These are phyloP conservation scores for Rhynchosporium secalis DNA, from an alignment of 2,329 filamentous ascomycete species.

Conservation along the genomic window DNA sequence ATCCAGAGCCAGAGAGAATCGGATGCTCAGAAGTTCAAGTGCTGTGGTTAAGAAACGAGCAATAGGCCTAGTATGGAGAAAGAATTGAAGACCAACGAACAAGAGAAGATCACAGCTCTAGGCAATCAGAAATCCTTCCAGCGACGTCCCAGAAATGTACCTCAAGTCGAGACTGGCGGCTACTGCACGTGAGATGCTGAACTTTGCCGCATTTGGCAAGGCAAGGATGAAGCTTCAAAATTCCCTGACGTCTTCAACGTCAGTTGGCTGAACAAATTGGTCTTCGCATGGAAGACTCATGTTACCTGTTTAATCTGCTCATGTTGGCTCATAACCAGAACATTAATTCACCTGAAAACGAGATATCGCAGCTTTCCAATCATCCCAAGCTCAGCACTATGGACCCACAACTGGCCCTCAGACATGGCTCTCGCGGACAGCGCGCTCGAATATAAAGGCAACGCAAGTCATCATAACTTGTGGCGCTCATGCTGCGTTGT, in stretches of 20 bases:
- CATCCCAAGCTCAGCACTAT: conserved; percentile 3
- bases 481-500: conserved; percentile 19
- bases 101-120: too few relatives aligned
- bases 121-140: neutral
- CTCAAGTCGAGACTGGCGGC: neutral
- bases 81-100: too few relatives aligned
- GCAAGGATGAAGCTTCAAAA: conserved; percentile 2
- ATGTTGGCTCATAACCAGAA: too few relatives aligned
- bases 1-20: too few relatives aligned
- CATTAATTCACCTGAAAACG: neutral
- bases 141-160: neutral
- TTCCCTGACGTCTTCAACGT: neutral
- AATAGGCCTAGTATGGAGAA: too few relatives aligned
- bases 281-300: too few relatives aligned
- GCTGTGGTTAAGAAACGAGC: too few relatives aligned
- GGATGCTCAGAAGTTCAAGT: too few relatives aligned
- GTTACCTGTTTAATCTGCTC: neutral
- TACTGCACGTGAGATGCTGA: neutral
- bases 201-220: neutral
- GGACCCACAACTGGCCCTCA: conserved; percentile 4
- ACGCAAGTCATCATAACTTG: conserved; percentile 3
- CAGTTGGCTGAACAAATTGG: neutral
- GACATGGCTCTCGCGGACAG: conserved; percentile 7
- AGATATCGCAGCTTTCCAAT: conserved; percentile 6
- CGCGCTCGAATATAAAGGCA: conserved; percentile 7